Conservation (phyloP, 306 rosid species). For the Fragaria ananassa region DNA sequence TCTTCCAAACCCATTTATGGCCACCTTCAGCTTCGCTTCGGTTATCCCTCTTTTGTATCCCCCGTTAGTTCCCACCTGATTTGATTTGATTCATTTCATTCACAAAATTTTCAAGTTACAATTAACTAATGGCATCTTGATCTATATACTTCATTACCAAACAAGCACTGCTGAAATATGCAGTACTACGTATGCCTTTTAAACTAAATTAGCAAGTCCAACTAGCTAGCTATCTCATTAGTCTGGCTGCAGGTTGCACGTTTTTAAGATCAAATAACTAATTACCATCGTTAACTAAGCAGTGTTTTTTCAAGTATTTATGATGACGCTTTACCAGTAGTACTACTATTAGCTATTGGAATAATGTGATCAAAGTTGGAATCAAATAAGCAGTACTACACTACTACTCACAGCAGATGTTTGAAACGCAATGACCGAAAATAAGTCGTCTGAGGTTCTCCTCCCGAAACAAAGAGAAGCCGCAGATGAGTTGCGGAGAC, state of each 20-base stretch:
- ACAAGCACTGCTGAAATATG: background rate
- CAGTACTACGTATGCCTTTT: background rate
- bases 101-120: background rate
- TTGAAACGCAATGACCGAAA: constrained; percentile 67
- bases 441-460: constrained; percentile 71
- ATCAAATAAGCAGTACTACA: constrained; percentile 25
- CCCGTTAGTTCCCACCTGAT: constrained; percentile 58
- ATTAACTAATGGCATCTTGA: background rate
- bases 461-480: constrained; percentile 53
- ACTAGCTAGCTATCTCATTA: background rate
- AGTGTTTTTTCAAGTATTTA: background rate
- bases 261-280: background rate
- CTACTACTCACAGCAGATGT: constrained; percentile 76
- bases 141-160: background rate
- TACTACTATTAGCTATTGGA: background rate
- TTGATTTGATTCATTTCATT: constrained; percentile 2
- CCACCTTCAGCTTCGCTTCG: constrained; percentile 89
- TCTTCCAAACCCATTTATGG: constrained; percentile 93
- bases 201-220: background rate
- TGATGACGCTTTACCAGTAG: background rate
- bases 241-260: background rate
- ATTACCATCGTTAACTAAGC: background rate
- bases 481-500: constrained; percentile 65
- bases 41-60: constrained; percentile 60
- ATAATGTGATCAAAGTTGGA: background rate